Conservation (phyloP, 306 rosid genomes). For the Acacia crassicarpa region DNA sequence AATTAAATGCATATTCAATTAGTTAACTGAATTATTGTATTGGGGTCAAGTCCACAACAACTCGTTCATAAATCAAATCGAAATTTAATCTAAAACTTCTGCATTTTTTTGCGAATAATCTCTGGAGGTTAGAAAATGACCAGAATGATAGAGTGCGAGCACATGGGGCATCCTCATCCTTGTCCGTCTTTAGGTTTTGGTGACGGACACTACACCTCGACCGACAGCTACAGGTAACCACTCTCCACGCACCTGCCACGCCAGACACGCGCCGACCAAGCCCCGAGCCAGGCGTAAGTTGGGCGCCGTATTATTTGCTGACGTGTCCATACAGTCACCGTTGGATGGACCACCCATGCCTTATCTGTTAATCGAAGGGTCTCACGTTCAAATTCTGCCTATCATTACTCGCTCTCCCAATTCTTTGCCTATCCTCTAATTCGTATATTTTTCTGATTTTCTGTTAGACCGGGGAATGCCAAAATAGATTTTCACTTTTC, state of each 20-base stretch:
- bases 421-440: too few species aligned
- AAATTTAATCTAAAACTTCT: background rate
- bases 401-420: too few species aligned
- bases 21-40: background rate
- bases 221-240: conserved; percentile 35
- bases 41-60: background rate
- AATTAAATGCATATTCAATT: background rate
- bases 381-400: background rate
- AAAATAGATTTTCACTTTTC: conserved; percentile 6
- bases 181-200: background rate
- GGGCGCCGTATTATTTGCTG: conserved; percentile 19
- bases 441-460: too few species aligned
- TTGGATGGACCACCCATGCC: background rate
- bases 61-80: too few species aligned
- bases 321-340: conserved; percentile 45
- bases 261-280: conserved; percentile 36
- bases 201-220: background rate
- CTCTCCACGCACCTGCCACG: conserved; percentile 15
- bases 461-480: background rate
- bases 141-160: background rate
- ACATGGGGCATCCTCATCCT: conserved; percentile 27
- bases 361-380: conserved; percentile 9
- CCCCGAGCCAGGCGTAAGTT: conserved; percentile 23
- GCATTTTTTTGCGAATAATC: background rate
- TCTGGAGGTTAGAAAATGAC: background rate